A percentile compares a stretch with the other conserved stretches of the same genome.
These are phyloP conservation scores for Metschnikowia amazonensis DNA, from an alignment of 805 yeast species.

Conservation along the genomic window DNA sequence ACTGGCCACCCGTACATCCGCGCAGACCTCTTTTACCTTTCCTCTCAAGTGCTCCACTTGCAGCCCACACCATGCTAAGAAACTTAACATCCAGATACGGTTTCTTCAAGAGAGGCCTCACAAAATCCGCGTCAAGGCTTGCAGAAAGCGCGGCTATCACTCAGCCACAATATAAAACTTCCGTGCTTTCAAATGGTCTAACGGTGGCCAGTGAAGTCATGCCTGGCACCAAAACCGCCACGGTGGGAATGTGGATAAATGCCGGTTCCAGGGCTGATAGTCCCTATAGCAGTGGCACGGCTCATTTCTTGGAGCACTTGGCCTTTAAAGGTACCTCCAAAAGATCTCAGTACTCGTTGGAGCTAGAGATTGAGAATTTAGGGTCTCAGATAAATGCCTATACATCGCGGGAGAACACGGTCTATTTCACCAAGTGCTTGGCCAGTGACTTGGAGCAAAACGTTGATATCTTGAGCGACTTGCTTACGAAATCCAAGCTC, in stretches of 20 bases:
- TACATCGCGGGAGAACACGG: conserved; percentile 96
- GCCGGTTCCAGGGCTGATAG: conserved; percentile 98
- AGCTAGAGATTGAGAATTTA: conserved; percentile 89
- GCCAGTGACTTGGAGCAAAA: conserved; percentile 77
- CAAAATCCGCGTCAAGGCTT: neutral
- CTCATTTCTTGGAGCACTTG: conserved; percentile 94
- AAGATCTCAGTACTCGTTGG: conserved; percentile 78
- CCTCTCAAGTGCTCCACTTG: neutral
- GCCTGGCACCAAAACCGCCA: conserved; percentile 89
- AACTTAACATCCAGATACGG: neutral
- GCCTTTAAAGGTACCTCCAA: conserved; percentile 91
- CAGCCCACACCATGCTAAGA: conserved; percentile 7
- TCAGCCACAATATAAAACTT: conserved; percentile 43
- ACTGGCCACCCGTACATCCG: conserved; percentile 3
- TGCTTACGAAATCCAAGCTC: conserved; percentile 78
- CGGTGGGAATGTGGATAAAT: conserved; percentile 97
- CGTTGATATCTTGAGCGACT: conserved; percentile 84
- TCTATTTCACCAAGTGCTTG: conserved; percentile 88
- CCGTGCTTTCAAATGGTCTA: conserved; percentile 82
- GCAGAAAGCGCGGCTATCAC: neutral
- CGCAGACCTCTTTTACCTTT: neutral
- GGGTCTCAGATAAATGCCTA: conserved; percentile 99
- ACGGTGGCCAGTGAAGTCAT: conserved; percentile 89
- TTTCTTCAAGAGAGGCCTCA: neutral
- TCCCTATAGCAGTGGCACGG: conserved; percentile 84